Evolutionary conservation across 345 rosid genomes (phyloP), one percentile per base, ranked within the genome.

Genomic region (Cardamine chenopodiifolia): DNA sequence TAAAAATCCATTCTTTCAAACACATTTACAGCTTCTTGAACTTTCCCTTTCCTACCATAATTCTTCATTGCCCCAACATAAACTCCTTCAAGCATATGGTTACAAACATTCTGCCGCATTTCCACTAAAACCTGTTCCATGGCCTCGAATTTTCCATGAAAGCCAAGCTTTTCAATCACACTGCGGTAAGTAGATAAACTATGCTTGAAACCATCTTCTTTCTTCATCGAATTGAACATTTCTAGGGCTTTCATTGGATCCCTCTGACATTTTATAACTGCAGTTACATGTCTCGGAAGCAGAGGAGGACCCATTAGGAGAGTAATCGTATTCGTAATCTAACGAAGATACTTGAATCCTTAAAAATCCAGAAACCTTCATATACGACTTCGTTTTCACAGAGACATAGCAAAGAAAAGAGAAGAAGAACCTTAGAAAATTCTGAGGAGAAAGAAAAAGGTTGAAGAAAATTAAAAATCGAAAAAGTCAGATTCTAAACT

Each of bases 1-100:
- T 90, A 90, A 75, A 95, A 92, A 54, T 90, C 97, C 97, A 90
- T 88, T 78, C 97, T 94, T 82, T 92, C 93, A 81, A 95, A 95
- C 68, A 89, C 85, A 71, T 90, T 80, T 6, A 90, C 89, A 35
- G 97, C 97, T 72, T 88, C 93, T 71, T 87, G 97, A 80, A 90
- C 82, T 86, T 79, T 94, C 73, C 85, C 83, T 85, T 85, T 92
- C 80, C 82, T 78, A 31, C 99, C 96, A 63, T 87, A 92, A 50
- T 71, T 86, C 80, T 82, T 89, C 85, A 92, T 89, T 23, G 82
- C 91, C 22, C 84, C 85, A 25, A 90, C 77, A 67, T 92, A 92
- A 37, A 87, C 86, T 47, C 91, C 93, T 82, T 95, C 99, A 40
- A 94, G 84, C 74, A 85, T 81, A 72, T 80, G 28, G n/a, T 75